phyloP scores from a whole-genome alignment of 352 stramenopile genomes.

The Pythium sukuiense region DNA sequence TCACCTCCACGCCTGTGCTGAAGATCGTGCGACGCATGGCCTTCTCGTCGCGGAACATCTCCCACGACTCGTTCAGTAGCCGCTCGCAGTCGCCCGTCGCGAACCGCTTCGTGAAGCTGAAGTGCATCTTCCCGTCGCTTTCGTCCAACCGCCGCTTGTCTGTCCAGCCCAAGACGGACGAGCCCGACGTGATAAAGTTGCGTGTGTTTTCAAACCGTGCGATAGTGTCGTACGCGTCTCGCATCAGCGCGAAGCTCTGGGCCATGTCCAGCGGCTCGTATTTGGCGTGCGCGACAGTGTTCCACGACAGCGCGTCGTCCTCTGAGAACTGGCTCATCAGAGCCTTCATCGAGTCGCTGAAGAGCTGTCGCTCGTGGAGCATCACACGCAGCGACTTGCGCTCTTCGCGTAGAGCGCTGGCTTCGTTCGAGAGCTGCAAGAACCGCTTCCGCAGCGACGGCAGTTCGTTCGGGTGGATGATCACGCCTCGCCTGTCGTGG shows the following conservation, averaged over 20 bases:
- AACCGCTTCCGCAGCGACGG: constrained; percentile 34
- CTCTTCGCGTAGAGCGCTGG: constrained; percentile 44
- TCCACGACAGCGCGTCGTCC: constrained; percentile 22
- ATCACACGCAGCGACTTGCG: constrained; percentile 49
- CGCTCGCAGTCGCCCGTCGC: constrained; percentile 31
- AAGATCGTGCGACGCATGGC: constrained; percentile 61
- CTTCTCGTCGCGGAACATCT: constrained; percentile 43
- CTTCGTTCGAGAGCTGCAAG: constrained; percentile 42
- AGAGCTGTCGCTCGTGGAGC: constrained; percentile 57
- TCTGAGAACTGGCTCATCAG: constrained; percentile 36
- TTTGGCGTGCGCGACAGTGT: constrained; percentile 34
- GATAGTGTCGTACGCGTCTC: constrained; percentile 57
- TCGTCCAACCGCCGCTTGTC: constrained; percentile 50
- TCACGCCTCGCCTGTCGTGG: constrained; percentile 24
- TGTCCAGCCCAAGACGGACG: constrained; percentile 59
- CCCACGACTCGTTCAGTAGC: constrained; percentile 53
- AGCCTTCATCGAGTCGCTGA: constrained; percentile 40
- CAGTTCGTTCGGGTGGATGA: constrained; percentile 35
- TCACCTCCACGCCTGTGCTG: constrained; percentile 39
- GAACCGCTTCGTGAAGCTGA: constrained; percentile 57
- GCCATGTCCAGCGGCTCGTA: constrained; percentile 32
- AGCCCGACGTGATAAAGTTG: constrained; percentile 47
- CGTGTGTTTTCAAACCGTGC: constrained; percentile 40
- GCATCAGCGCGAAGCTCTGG: constrained; percentile 52
- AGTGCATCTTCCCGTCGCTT: constrained; percentile 49